A percentile compares a stretch with the other conserved stretches of the same genome.
Conservation (phyloP, 2,329 filamentous ascomycete species). For the Myriosclerotinia scirpicola region DNA sequence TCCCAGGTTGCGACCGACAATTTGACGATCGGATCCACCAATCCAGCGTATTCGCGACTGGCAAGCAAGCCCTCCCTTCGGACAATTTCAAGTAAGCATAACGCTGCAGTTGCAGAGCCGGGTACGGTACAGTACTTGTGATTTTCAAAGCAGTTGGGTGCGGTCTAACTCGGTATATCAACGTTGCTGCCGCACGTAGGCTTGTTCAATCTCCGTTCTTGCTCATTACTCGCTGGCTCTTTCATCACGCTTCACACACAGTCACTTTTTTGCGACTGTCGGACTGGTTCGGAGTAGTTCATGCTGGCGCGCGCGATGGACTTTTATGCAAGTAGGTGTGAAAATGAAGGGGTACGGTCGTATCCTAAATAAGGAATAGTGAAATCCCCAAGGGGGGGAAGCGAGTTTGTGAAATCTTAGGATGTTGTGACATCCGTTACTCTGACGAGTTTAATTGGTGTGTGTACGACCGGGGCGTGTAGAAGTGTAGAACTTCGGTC, state of each 20-base stretch:
- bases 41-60: conserved; percentile 12
- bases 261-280: not conserved
- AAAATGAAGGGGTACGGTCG: conserved; percentile 8
- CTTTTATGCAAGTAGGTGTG: conserved; percentile 21
- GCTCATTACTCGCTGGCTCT: conserved; percentile 20
- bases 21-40: not conserved
- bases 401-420: conserved; percentile 10
- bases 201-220: conserved; percentile 12
- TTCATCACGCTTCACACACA: conserved; percentile 1
- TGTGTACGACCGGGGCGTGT: conserved; percentile 19
- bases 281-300: conserved; percentile 5
- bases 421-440: conserved; percentile 19
- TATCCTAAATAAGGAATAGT: conserved; percentile 19
- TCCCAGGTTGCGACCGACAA: conserved; percentile 9
- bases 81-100: conserved; percentile 21
- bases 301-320: conserved; percentile 21
- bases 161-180: conserved; percentile 14
- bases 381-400: conserved; percentile 19
- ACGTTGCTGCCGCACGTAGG: conserved; percentile 19
- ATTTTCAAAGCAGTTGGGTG: conserved; percentile 14
- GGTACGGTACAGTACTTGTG: conserved; percentile 13
- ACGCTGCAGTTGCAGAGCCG: conserved; percentile 17
- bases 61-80: conserved; percentile 5
- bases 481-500: conserved; percentile 17
- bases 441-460: conserved; percentile 19